Evolutionary conservation across 208 protist species (phyloP).

Genomic region (Leishmania mexicana): DNA sequence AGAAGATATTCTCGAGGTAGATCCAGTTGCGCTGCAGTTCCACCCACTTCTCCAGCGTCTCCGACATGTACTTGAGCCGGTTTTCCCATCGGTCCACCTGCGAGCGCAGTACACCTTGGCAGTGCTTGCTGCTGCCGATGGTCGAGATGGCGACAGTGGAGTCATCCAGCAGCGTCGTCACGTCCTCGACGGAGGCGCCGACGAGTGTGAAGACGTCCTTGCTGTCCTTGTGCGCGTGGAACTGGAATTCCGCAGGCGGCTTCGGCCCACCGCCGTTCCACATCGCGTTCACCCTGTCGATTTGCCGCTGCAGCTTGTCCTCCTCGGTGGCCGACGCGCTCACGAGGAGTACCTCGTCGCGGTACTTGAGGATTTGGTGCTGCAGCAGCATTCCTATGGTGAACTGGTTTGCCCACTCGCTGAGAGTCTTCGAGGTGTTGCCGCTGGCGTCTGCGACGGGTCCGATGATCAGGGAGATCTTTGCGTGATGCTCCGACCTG

Average conservation of each 20-base stretch:
- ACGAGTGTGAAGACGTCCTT: slow-evolving; percentile 94
- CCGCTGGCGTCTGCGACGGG: slow-evolving; percentile 63
- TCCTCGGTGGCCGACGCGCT: slow-evolving; percentile 96
- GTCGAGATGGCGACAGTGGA: slow-evolving; percentile 91
- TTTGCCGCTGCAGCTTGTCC: slow-evolving; percentile 95
- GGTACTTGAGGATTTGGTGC: slow-evolving; percentile 85
- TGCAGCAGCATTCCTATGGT: slow-evolving; percentile 91
- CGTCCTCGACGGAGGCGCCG: slow-evolving; percentile 93
- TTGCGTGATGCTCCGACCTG: slow-evolving; percentile 82
- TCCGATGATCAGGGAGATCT: slow-evolving; percentile 81
- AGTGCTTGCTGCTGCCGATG: slow-evolving; percentile 93
- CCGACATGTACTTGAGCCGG: slow-evolving; percentile 93
- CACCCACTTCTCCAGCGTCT: slow-evolving; percentile 94
- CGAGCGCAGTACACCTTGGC: slow-evolving; percentile 88
- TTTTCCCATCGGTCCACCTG: slow-evolving; percentile 96
- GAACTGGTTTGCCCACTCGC: slow-evolving; percentile 80
- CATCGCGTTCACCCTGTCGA: slow-evolving; percentile 95
- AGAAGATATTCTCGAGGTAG: slow-evolving; percentile 97
- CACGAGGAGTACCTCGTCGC: slow-evolving; percentile 92
- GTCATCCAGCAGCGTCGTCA: slow-evolving; percentile 93
- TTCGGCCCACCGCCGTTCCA: slow-evolving; percentile 93
- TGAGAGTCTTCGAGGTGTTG: slow-evolving; percentile 53
- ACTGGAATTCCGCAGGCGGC: slow-evolving; percentile 92
- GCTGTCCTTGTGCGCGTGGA: slow-evolving; percentile 94
- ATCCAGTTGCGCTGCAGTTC: slow-evolving; percentile 97